Percentiles rank a stretch among this genome's conserved stretches.
Evolutionary conservation across 495 filamentous ascomycete species (phyloP).

Genomic region (Amniculicola lignicola): DNA sequence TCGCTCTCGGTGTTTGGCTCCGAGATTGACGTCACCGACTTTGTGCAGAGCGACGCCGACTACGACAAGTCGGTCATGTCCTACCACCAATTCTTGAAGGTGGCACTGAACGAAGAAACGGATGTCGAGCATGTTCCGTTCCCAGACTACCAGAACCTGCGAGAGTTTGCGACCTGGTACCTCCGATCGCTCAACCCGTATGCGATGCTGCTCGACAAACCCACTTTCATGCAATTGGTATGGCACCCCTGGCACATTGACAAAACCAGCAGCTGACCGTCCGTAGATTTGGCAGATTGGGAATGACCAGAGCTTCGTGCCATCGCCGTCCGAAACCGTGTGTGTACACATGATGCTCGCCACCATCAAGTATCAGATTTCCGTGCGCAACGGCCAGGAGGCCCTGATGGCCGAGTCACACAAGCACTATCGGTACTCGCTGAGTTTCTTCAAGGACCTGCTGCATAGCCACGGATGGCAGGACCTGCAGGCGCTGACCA

Average conservation of each 20-base stretch:
- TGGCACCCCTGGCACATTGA: slow-evolving; percentile 32
- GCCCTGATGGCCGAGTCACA: slow-evolving; percentile 60
- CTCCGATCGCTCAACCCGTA: slow-evolving; percentile 70
- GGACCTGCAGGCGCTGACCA: slow-evolving; percentile 65
- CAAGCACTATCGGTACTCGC: slow-evolving; percentile 70
- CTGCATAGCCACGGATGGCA: slow-evolving; percentile 56
- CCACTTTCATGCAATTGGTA: slow-evolving; percentile 65
- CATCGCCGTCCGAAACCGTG: slow-evolving; percentile 63
- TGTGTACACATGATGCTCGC: slow-evolving; percentile 75
- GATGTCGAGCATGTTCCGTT: slow-evolving; percentile 18
- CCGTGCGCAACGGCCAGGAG: slow-evolving; percentile 57
- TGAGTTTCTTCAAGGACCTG: slow-evolving; percentile 64
- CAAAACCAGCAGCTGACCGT: background rate
- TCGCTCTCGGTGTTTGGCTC: slow-evolving; percentile 70
- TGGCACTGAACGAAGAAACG: slow-evolving; percentile 48
- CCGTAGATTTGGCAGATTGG: slow-evolving; percentile 58
- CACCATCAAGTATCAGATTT: slow-evolving; percentile 71
- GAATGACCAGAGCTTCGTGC: slow-evolving; percentile 58
- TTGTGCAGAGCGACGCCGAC: slow-evolving; percentile 62
- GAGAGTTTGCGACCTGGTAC: slow-evolving; percentile 66
- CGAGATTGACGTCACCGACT: slow-evolving; percentile 71
- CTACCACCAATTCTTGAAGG: slow-evolving; percentile 62
- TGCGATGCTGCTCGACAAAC: slow-evolving; percentile 66
- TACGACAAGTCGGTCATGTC: slow-evolving; percentile 62
- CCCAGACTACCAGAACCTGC: slow-evolving; percentile 46